These are phyloP conservation scores for Tremella fuciformis DNA, from an alignment of 768 basidiomycete species.

Conservation along the genomic window DNA sequence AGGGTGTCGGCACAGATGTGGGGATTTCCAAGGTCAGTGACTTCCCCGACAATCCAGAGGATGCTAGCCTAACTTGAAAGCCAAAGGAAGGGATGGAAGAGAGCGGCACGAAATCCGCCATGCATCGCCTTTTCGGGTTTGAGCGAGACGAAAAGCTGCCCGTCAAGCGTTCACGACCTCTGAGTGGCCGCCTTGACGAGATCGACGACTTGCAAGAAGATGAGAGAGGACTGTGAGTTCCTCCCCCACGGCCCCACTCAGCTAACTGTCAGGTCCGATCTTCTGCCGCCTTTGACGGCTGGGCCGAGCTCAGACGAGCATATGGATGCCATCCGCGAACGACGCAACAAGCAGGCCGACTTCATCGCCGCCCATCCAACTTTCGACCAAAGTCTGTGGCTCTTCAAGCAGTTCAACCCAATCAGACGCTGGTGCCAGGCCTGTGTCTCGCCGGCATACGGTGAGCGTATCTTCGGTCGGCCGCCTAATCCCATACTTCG, in stretches of 20 bases:
- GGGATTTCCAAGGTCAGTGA: constrained; percentile 21
- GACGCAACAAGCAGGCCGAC: constrained; percentile 72
- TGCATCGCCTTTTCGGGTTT: constrained; percentile 34
- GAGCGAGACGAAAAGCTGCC: constrained; percentile 22
- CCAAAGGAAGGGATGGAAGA: not conserved
- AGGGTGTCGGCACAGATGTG: constrained; percentile 57
- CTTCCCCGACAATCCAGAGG: not conserved
- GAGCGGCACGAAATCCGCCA: constrained; percentile 28
- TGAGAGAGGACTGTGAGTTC: constrained; percentile 39
- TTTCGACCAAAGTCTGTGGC: constrained; percentile 85
- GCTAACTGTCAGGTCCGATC: constrained; percentile 33
- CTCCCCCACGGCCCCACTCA: not conserved
- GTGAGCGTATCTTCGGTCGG: constrained; percentile 81
- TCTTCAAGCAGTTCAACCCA: constrained; percentile 74
- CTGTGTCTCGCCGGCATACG: constrained; percentile 74
- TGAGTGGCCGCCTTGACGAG: constrained; percentile 15
- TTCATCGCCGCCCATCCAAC: constrained; percentile 84
- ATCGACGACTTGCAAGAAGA: constrained; percentile 29
- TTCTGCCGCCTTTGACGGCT: constrained; percentile 33
- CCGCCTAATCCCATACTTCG: constrained; percentile 65
- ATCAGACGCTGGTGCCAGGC: constrained; percentile 75
- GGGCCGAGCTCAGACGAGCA: constrained; percentile 32
- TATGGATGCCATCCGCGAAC: constrained; percentile 65
- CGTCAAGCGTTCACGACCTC: constrained; percentile 10
- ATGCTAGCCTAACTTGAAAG: not conserved